Percentiles rank a stretch among this genome's conserved stretches.
Evolutionary conservation across 1,139 yeast species (phyloP).

Genomic region (Nakaseomyces sp.): DNA sequence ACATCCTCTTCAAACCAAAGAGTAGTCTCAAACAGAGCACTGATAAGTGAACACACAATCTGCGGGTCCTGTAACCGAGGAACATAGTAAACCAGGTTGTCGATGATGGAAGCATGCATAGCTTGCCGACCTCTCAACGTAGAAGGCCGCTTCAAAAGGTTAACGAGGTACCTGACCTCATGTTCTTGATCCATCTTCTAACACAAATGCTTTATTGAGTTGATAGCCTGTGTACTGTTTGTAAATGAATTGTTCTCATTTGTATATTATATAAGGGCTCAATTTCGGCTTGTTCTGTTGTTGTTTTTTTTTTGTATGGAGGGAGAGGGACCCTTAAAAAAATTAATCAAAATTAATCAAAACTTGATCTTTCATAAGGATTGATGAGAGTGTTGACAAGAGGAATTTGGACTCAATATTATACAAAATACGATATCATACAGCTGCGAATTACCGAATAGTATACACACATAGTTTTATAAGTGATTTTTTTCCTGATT

Average conservation of each 20-base stretch:
- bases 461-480: too few relatives aligned
- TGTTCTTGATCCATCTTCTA: constrained; percentile 1
- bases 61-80: constrained; percentile 17
- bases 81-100: constrained; percentile 23
- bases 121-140: not conserved
- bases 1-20: constrained; percentile 9
- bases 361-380: too few relatives aligned
- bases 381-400: too few relatives aligned
- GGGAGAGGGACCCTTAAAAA: not conserved
- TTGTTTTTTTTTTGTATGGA: not conserved
- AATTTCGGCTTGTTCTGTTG: not conserved
- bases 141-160: constrained; percentile 3
- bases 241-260: not conserved
- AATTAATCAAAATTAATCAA: not conserved
- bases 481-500: too few relatives aligned
- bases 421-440: too few relatives aligned
- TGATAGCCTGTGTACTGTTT: too few relatives aligned
- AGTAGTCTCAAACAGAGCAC: constrained; percentile 14
- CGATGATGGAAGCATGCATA: constrained; percentile 6
- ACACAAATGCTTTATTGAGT: too few relatives aligned
- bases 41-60: constrained; percentile 13
- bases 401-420: not conserved
- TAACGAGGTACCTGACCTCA: constrained; percentile 7
- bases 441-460: too few relatives aligned
- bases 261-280: not conserved